These are phyloP conservation scores for Amorphotheca resinae DNA, from an alignment of 495 filamentous ascomycete genomes.

Conservation along the genomic window DNA sequence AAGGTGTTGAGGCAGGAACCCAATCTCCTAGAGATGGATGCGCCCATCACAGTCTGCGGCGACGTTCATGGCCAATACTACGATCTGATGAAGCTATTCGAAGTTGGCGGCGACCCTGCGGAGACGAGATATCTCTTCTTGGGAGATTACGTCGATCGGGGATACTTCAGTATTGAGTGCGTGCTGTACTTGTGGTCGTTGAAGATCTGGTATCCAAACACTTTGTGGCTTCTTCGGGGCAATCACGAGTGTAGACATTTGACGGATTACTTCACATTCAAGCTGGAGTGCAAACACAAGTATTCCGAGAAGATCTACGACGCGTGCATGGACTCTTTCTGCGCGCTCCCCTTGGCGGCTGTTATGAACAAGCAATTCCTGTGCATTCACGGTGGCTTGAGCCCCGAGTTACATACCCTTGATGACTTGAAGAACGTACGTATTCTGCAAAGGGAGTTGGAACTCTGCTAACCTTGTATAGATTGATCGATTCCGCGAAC, in stretches of 20 bases:
- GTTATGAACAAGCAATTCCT: constrained; percentile 99
- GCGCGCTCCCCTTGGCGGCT: constrained; percentile 81
- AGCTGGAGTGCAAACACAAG: constrained; percentile 98
- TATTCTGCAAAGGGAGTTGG: constrained; percentile 4
- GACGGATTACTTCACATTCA: constrained; percentile 99
- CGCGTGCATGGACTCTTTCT: constrained; percentile 97
- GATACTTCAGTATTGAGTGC: constrained; percentile 99
- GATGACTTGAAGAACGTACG: constrained; percentile 82
- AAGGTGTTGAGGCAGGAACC: constrained; percentile 77
- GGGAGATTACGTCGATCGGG: constrained; percentile 94
- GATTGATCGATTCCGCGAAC: constrained; percentile 97
- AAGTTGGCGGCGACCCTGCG: constrained; percentile 92
- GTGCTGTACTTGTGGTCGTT: constrained; percentile 95
- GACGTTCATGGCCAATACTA: constrained; percentile 99
- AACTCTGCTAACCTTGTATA: constrained; percentile 23
- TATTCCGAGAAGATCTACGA: constrained; percentile 95
- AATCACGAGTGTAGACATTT: constrained; percentile 98
- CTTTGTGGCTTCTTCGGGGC: constrained; percentile 89
- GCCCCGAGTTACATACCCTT: constrained; percentile 87
- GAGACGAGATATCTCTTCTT: constrained; percentile 95
- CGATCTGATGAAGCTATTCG: constrained; percentile 98
- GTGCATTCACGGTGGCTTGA: constrained; percentile 94
- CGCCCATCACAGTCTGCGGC: constrained; percentile 97
- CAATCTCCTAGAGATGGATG: constrained; percentile 97
- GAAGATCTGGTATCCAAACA: constrained; percentile 98